A percentile compares a stretch with the other conserved stretches of the same genome.
phyloP scores from a whole-genome alignment of 169 alveolate species.

The Plasmodium yoelii region DNA sequence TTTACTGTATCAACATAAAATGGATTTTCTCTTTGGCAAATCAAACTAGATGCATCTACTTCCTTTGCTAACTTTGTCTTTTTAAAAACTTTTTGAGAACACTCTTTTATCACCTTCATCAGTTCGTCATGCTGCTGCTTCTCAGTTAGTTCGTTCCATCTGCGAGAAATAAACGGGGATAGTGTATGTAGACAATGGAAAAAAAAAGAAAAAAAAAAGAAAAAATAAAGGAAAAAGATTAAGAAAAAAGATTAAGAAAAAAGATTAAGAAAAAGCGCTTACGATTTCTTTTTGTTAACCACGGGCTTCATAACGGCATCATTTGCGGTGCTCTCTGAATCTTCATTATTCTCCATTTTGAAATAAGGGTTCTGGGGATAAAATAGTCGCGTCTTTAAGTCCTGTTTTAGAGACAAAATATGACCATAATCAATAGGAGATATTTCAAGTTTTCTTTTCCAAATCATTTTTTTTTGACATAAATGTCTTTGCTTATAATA shows the following conservation, averaged over 20 bases:
- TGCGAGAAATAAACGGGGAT: neutral
- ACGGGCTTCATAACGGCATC: neutral
- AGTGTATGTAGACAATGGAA: neutral
- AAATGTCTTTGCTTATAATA: slow-evolving; percentile 91
- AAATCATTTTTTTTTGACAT: slow-evolving; percentile 92
- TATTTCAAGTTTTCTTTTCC: slow-evolving; percentile 97
- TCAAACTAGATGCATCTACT: slow-evolving; percentile 88
- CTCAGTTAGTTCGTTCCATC: slow-evolving; percentile 88
- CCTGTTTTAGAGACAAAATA: slow-evolving; percentile 79
- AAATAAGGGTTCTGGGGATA: slow-evolving; percentile 56
- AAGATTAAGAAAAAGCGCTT: slow-evolving; percentile 6
- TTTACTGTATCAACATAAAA: slow-evolving; percentile 97
- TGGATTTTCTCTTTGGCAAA: slow-evolving; percentile 98
- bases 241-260: neutral
- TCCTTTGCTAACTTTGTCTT: slow-evolving; percentile 81
- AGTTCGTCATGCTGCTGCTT: slow-evolving; percentile 89
- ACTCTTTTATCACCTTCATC: slow-evolving; percentile 92
- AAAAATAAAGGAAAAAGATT: neutral
- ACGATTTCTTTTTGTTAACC: slow-evolving; percentile 61
- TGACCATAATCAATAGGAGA: slow-evolving; percentile 88
- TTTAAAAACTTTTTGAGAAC: slow-evolving; percentile 82
- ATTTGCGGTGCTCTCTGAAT: slow-evolving; percentile 38
- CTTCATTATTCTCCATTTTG: slow-evolving; percentile 57
- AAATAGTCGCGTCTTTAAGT: slow-evolving; percentile 80
- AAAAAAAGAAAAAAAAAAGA: neutral